Evolutionary conservation across 2,329 filamentous ascomycete genomes (phyloP), one percentile per base, ranked within the genome.

Genomic region (Cyphellophora attinorum): DNA sequence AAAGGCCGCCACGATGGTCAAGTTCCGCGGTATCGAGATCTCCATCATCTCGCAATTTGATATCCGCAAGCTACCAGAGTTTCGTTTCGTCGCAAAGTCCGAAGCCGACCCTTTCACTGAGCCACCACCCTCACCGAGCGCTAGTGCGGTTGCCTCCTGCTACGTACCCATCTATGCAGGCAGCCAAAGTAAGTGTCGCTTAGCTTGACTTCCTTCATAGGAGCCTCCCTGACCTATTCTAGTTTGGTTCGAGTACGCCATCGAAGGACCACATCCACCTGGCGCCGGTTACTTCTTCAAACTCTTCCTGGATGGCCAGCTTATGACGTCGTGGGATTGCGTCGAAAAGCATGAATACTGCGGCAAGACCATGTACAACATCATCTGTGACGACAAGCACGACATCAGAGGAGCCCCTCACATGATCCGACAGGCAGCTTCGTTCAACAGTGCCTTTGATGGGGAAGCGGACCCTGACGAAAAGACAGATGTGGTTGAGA

Each of bases 221-320:
- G n/a, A n/a, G n/a, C n/a, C n/a, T n/a, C n/a, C n/a, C n/a, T n/a
- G n/a, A n/a, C n/a, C n/a, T n/a, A n/a, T n/a, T 25, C 21, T n/a
- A 25, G 21, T 50, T 34, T 50, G 46, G 47, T 44, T 48, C 31
- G 45, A 50, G 28, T 47, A 50, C 35, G 36, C 38, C 19, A 35
- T 50, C 29, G 47, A 50, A 19, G 44, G 44, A n/a, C 45, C 47
- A 17, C 47, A 50, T 27, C 47, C 47, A 27, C 39, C 40, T 2
- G 44, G 33, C 14, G 43, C 39, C 1, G 37, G 37, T 12, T 48
- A 48, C 33, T 39, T 47, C 27, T 50, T 50, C 44, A 50, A 48
- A 25, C 25, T 50, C 10, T 38, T 41, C 12, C 25, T 46, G 14
- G 44, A 47, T 23, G 39, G 31, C 8, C 37, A 35, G 19, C 14